These are phyloP conservation scores for Ganoderma resinaceum DNA, from an alignment of 1,284 basidiomycete genomes.

Conservation along the genomic window DNA sequence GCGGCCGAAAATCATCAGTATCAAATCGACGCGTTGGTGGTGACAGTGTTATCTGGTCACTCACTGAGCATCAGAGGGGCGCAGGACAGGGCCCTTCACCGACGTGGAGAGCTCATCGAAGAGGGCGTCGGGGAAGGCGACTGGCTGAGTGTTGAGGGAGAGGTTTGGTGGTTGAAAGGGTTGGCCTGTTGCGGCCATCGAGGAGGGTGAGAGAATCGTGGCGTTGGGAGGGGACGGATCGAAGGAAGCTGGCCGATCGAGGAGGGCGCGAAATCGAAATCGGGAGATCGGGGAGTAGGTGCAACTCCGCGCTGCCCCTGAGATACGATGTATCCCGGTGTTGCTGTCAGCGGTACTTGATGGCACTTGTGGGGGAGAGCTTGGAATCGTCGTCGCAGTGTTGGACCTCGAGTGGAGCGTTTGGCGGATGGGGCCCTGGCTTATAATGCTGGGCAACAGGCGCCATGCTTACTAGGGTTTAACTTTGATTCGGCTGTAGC, in stretches of 20 bases:
- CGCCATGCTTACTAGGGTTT: neutral
- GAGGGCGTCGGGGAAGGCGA: conserved; percentile 19
- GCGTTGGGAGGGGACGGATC: conserved; percentile 5
- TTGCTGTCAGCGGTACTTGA: neutral
- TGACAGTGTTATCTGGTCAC: neutral
- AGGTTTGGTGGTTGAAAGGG: conserved; percentile 8
- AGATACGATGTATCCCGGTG: neutral
- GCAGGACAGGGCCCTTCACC: conserved; percentile 34
- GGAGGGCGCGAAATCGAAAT: neutral
- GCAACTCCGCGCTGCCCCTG: neutral
- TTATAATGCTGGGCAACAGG: neutral
- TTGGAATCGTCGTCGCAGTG: neutral
- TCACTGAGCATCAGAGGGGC: conserved; percentile 34
- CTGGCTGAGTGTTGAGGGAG: conserved; percentile 1
- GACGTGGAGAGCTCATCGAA: conserved; percentile 32
- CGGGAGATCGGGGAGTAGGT: neutral
- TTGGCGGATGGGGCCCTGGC: neutral
- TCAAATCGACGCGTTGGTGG: neutral
- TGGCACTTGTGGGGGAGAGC: neutral
- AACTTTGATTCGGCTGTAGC: conserved; percentile 14
- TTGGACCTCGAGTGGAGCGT: neutral
- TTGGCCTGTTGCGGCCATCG: neutral
- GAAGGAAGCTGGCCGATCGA: conserved; percentile 2
- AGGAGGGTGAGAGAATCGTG: conserved; percentile 6
- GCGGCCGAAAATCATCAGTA: neutral